Conservation (phyloP, 768 basidiomycete species). For the Mycena amicta region DNA sequence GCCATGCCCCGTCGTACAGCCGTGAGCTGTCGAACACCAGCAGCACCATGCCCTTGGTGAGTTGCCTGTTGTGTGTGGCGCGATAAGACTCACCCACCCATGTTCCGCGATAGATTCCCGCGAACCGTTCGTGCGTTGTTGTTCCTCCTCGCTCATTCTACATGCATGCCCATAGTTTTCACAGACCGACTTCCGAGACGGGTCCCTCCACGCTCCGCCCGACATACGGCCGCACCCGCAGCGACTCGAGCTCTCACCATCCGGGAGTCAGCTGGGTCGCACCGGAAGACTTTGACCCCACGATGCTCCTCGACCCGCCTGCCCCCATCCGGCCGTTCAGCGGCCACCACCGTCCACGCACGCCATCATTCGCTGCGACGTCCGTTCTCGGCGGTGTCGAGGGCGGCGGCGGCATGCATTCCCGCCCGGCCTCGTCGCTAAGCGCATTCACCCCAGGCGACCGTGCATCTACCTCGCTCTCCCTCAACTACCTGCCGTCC, state of each 20-base stretch:
- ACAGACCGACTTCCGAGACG: background rate
- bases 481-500: constrained; percentile 12
- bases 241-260: background rate
- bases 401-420: background rate
- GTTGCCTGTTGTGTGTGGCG: background rate
- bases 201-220: background rate
- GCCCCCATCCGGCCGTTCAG: constrained; percentile 4
- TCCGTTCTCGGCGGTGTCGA: background rate
- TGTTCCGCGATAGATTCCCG: background rate
- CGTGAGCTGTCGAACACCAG: constrained; percentile 5
- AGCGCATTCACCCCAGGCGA: background rate
- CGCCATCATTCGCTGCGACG: background rate
- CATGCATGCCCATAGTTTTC: background rate
- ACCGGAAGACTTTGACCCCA: constrained; percentile 16
- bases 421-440: background rate
- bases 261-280: constrained; percentile 12
- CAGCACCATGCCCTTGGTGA: constrained; percentile 15
- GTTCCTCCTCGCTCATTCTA: background rate
- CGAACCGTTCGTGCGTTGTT: constrained; percentile 4
- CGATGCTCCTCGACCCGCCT: constrained; percentile 3
- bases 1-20: background rate
- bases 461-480: constrained; percentile 7
- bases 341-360: background rate
- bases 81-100: background rate
- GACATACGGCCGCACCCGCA: background rate